phyloP scores from a whole-genome alignment of 768 basidiomycete species.

The Tubosaeta sp. region DNA sequence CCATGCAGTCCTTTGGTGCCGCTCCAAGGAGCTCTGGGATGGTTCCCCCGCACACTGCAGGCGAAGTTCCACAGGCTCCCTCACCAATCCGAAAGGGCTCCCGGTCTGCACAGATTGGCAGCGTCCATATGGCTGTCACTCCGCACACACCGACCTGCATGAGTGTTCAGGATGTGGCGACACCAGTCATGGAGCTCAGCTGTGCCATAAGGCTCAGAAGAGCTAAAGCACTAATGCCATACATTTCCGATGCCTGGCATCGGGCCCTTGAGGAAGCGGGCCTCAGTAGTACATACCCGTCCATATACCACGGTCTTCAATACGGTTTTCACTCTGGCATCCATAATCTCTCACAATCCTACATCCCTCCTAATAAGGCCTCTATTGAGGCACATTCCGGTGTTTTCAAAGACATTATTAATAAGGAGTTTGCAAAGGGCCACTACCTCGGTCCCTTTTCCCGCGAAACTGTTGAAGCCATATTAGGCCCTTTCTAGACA shows the following conservation, averaged over 20 bases:
- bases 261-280: no score
- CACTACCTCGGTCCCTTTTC: no score
- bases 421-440: no score
- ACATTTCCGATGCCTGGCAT: neutral
- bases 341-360: no score
- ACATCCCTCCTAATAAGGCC: no score
- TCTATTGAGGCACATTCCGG: no score
- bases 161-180: neutral
- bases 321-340: neutral
- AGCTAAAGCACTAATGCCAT: neutral
- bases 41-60: neutral
- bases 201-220: neutral
- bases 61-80: neutral
- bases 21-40: neutral
- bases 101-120: no score
- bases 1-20: neutral
- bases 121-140: no score
- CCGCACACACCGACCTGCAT: neutral
- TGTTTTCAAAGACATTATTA: no score
- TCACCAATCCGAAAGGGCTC: neutral
- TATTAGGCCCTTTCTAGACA: no score
- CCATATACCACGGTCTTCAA: neutral
- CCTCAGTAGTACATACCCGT: neutral
- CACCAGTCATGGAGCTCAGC: neutral
- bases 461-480: no score